Evolutionary conservation across 2,329 filamentous ascomycete genomes (phyloP).

Genomic region (Penicillium aurantiogriseum): DNA sequence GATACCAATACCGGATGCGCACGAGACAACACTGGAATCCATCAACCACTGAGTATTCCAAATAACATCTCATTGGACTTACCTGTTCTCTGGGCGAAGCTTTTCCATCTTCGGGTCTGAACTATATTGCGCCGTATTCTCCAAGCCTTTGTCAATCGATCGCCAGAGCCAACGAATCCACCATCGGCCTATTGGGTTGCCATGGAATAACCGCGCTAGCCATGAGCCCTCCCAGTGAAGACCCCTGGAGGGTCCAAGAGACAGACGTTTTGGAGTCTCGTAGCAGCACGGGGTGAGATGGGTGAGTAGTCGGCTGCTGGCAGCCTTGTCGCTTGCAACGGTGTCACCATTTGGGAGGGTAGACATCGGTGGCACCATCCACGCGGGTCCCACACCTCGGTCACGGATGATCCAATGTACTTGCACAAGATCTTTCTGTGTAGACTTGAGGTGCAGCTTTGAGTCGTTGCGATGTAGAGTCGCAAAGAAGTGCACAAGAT

Average conservation of each 20-base stretch:
- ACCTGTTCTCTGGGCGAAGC: conserved; percentile 23
- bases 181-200: conserved; percentile 23
- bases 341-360: conserved; percentile 16
- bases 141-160: conserved; percentile 15
- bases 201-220: conserved; percentile 20
- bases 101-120: conserved; percentile 19
- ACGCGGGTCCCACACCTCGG: conserved; percentile 19
- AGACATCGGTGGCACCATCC: conserved; percentile 26
- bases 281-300: conserved; percentile 20
- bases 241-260: not conserved
- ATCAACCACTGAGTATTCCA: not conserved
- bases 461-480: conserved; percentile 21
- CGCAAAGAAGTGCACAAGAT: conserved; percentile 28
- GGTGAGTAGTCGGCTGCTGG: conserved; percentile 21
- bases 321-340: conserved; percentile 25
- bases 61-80: not conserved
- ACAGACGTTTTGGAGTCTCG: conserved; percentile 18
- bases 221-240: conserved; percentile 23
- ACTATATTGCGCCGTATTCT: conserved; percentile 16
- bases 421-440: conserved; percentile 12
- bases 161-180: conserved; percentile 21
- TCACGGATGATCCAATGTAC: conserved; percentile 29
- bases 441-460: conserved; percentile 10
- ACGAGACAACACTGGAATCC: conserved; percentile 18
- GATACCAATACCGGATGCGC: conserved; percentile 22